These are phyloP conservation scores for Penicillium sclerotiorum DNA, from an alignment of 2,329 filamentous ascomycete species.

Conservation along the genomic window DNA sequence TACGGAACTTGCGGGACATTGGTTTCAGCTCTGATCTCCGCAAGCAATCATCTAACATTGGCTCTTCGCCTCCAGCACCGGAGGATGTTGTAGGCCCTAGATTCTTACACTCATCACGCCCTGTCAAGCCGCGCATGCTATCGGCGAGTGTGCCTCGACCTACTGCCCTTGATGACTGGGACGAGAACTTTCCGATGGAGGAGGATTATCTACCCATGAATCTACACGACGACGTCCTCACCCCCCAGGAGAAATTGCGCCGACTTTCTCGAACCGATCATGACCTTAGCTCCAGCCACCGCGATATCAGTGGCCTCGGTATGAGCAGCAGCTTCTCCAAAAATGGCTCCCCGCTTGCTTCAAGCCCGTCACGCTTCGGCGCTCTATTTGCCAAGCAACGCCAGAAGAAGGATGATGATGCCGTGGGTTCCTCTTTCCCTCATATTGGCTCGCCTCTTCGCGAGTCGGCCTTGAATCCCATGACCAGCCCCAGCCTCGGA, in stretches of 20 bases:
- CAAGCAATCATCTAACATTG: conserved; percentile 56
- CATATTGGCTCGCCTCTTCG: conserved; percentile 68
- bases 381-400: conserved; percentile 59
- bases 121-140: conserved; percentile 59
- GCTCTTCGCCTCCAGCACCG: conserved; percentile 62
- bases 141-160: conserved; percentile 63
- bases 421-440: conserved; percentile 54
- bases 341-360: conserved; percentile 59
- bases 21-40: conserved; percentile 72
- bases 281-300: conserved; percentile 50
- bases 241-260: conserved; percentile 62
- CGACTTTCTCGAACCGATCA: conserved; percentile 62
- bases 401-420: conserved; percentile 55
- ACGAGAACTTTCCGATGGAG: conserved; percentile 75
- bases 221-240: conserved; percentile 65
- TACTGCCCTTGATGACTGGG: conserved; percentile 59
- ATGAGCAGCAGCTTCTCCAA: conserved; percentile 53
- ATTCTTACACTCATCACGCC: conserved; percentile 67
- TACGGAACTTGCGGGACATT: conserved; percentile 64
- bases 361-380: conserved; percentile 65
- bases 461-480: conserved; percentile 58
- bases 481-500: conserved; percentile 54
- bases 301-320: conserved; percentile 55
- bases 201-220: conserved; percentile 83
- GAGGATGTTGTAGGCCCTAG: conserved; percentile 69